Base-by-base conservation (phyloP, 352 stramenopile species). In the Globisporangium parvum region DNA sequence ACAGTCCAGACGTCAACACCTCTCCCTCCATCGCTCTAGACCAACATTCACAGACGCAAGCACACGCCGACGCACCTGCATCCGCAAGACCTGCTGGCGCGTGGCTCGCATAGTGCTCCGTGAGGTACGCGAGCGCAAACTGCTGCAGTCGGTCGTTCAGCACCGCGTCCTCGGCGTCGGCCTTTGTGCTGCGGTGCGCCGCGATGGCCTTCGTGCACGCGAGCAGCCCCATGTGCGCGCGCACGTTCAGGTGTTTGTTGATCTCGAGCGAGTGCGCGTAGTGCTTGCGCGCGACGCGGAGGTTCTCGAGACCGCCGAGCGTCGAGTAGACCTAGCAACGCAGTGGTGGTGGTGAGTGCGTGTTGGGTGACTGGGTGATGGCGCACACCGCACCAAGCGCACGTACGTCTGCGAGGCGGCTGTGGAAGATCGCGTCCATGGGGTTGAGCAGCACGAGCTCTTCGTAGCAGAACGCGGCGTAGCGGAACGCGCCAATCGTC, bases 391-490 rank as follows among this genome's bases (percentile, higher is more conserved):
- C 6, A 33, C 28, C 4, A 33, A 33, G n/a, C n/a, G n/a, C 9
- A 73, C 68, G 49, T 60, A 86, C 69, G 28, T 90, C 80, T 14
- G 68, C 80, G 35, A 90, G 61, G 45, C 77, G 75, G 53, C 66
- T 79, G 59, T 88, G 77, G 42, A 66, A 74, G 53, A 87, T 81
- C 52, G 75, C 62, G 59, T 85, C 76, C 65, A 86, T 76, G 9
- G 80, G 80, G 49, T 88, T 87, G 23, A 87, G 58, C 54, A 90
- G 62, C 51, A 87, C 69, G 40, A 90, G 60, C 60, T 90, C 80
- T 42, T 90, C 80, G 57, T 85, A 90, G 63, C 80, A 90, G 53
- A 87, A 90, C 10, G 74, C 69, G 9, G 65, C 77, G 63, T 87
- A 83, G 42, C 64, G 64, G 55, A 82, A 88, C 45, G 73, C 63